These are phyloP conservation scores for Pichia sorboxylosa DNA, from an alignment of 1,139 yeast species.

Conservation along the genomic window DNA sequence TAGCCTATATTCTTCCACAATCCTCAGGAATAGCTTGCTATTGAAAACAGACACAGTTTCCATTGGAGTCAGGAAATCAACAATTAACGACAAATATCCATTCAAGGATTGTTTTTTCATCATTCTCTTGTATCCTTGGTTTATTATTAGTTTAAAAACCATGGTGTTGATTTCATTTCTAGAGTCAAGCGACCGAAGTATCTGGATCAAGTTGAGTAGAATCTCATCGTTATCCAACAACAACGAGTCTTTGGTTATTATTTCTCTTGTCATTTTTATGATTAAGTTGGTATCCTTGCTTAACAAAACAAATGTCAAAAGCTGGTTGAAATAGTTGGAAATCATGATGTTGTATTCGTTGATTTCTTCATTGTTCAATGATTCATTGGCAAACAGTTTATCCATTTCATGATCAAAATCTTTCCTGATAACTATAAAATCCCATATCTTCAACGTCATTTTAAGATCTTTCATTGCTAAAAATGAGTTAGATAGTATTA, in stretches of 20 bases:
- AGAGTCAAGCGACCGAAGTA: conserved; percentile 11
- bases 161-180: conserved; percentile 9
- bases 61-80: conserved; percentile 15
- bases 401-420: conserved; percentile 18
- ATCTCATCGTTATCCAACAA: conserved; percentile 13
- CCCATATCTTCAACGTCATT: conserved; percentile 20
- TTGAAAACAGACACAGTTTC: conserved; percentile 12
- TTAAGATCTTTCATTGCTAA: conserved; percentile 14
- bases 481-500: conserved; percentile 17
- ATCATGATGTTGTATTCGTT: conserved; percentile 13
- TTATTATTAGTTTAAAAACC: conserved; percentile 14
- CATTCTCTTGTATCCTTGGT: conserved; percentile 21
- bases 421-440: conserved; percentile 19
- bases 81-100: conserved; percentile 19
- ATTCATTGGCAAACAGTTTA: too few species aligned
- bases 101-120: conserved; percentile 13
- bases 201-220: conserved; percentile 16
- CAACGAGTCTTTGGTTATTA: conserved; percentile 18
- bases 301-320: conserved; percentile 10
- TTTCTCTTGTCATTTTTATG: conserved; percentile 19
- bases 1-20: conserved; percentile 23
- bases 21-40: conserved; percentile 17
- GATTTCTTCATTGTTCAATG: background rate
- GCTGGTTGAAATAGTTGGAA: conserved; percentile 12
- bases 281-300: conserved; percentile 13